Base-by-base conservation (phyloP, 352 stramenopile species). In the Achlya hypogyna region DNA sequence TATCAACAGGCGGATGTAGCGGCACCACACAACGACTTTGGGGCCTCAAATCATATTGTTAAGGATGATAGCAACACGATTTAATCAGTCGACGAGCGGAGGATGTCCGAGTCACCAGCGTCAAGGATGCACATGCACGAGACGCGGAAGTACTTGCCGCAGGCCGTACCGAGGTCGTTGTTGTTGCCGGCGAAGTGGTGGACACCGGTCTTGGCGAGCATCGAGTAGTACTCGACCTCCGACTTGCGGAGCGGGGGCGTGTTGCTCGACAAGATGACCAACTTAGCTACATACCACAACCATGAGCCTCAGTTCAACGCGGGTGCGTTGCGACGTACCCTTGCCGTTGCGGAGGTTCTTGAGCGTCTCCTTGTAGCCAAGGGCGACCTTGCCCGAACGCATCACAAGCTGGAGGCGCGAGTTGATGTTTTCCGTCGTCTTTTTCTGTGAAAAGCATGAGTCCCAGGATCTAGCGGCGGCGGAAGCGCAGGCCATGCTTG, bases 141-240 rank as follows among this genome's bases (percentile, higher is more conserved):
- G 64, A 98, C 96, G 71, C 96, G 93, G 91, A 99, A 99, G 81
- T 98, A 98, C 79, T 99, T 99, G 76, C 97, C 97, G 74, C 97
- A 99, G 58, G 97, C 97, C 74, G 96, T 99, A 73, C 97, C 97
- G 59, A 99, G 91, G 77, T 99, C 96, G 66, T 95, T 98, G 91
- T 99, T 99, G 76, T 90, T 96, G 66, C 97, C 97, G 58, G 87
- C 78, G 79, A 99, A 99, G 86, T 99, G 97, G 86, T 99, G 96
- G 68, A 99, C 97, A 47, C 84, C 84, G 59, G 86, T 97, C 91
- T 99, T 99, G 75, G 93, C 95, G 65, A 99, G 89, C 96, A 99
- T 99, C 70, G 97, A 98, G 84, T 99, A 98, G 91, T 99, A 99
- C 84, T 99, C 97, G 75, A 99, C 86, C 81, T 99, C 96, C 40